Evolutionary conservation across 2,329 filamentous ascomycete species (phyloP), one percentile per base, ranked within the genome.

Genomic region (Exophiala mesophila): DNA sequence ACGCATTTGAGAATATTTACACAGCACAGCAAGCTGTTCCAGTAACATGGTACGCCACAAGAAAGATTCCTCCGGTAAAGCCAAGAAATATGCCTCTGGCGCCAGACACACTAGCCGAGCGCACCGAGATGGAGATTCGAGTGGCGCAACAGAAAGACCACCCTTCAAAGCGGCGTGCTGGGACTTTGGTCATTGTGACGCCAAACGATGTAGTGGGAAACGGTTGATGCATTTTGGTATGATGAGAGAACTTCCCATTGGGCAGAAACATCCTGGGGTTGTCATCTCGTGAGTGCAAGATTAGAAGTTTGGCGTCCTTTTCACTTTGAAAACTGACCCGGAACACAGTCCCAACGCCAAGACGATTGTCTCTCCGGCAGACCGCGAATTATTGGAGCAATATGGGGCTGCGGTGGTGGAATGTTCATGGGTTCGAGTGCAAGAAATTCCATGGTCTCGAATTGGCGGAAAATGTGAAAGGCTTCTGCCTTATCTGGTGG

Each of bases 161-260:
- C 62, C 68, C 16, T 96, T 89, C 76, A 94, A 94, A 68, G 90
- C 92, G 36, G 92, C 90, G 45, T 96, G 90, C 64, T 98, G 92
- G 92, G 92, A 98, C 60, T 75, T 98, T 23, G 90, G 89, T 49
- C 92, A 98, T 70, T 98, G 92, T 71, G 92, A 98, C 60, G 88
- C 90, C 6, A 97, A 96, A 66, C 76, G 90, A 56, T 98, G 92
- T 68, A 96, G 89, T 0, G 92, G 92, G 21, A 98, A 98, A 71
- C 82, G 87, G 51, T 76, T 98, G 23, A 95, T 98, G 77, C 82
- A 83, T 52, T 77, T 94, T 41, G 90, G 90, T 3, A 72, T 96
- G 58, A 96, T 98, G 88, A 83, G 92, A 55, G 86, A 94, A 59
- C 76, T 98, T 40, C 81, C 90, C 58, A 74, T 97, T 42, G 92